Evolutionary conservation across 495 filamentous ascomycete genomes (phyloP).

Genomic region (Terfezia claveryi): DNA sequence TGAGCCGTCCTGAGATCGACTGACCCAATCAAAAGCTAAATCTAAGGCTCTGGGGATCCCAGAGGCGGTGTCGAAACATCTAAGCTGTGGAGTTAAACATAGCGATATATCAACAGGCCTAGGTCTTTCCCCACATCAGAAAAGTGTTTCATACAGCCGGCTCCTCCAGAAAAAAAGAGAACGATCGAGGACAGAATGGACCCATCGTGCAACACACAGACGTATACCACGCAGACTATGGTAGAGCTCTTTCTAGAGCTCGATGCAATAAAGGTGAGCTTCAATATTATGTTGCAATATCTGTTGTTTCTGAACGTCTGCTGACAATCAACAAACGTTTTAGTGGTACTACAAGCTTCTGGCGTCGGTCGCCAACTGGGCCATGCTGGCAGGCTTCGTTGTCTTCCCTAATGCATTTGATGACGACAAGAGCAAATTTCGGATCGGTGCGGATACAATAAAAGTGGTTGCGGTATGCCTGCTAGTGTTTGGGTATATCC

Average conservation of each 20-base stretch:
- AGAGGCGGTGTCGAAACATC: no score
- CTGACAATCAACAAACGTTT: background rate
- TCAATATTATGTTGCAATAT: background rate
- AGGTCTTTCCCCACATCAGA: no score
- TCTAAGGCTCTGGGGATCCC: no score
- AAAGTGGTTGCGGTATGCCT: conserved; percentile 1
- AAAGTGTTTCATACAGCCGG: no score
- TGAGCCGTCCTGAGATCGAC: no score
- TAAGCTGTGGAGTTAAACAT: no score
- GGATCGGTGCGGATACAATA: conserved; percentile 1
- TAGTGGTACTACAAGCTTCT: conserved; percentile 9
- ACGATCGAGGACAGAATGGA: no score
- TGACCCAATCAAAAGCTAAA: no score
- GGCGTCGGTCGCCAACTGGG: conserved; percentile 8
- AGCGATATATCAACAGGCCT: no score
- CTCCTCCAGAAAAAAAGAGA: no score
- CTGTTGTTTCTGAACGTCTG: background rate
- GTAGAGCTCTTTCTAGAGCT: conserved; percentile 7
- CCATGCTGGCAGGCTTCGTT: conserved; percentile 11
- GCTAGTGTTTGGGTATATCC: conserved; percentile 7
- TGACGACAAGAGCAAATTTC: conserved; percentile 7
- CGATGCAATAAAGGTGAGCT: conserved; percentile 3
- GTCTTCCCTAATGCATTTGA: conserved; percentile 12
- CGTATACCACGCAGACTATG: background rate
- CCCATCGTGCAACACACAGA: no score